Base-by-base conservation (phyloP, 495 filamentous ascomycete genomes). In the Halenospora varia region DNA sequence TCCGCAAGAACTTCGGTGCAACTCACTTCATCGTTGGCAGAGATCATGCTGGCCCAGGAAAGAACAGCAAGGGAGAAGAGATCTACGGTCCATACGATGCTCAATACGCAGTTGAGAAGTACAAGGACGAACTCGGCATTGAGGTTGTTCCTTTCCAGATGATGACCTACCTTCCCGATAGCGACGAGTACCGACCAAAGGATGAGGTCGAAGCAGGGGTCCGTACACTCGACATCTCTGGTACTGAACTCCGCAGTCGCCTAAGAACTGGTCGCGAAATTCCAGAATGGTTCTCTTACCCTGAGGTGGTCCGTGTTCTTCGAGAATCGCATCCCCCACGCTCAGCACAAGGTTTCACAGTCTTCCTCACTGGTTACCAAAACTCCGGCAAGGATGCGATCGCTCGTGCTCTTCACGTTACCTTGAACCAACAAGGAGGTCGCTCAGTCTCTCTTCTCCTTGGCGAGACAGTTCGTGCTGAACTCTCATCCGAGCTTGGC, bases 21-120 rank as follows among this genome's bases (percentile, higher is more conserved):
- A 97, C 95, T 13, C 94, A 98, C 82, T 98, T 98, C 83, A 98
- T 98, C 67, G 92, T 98, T 55, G 94, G 94, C 24, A 89, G 94
- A 74, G 94, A 98, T 71, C 94, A 98, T 71, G 94, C 94, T 64
- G 94, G 94, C 53, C 94, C 94, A 24, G 94, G 94, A 62, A 94
- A 90, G 78, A 97, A 97, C 83, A 90, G 86, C 77, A 87, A 91
- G 76, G 95, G 95, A 24, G 82, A 88, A 62, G 95, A 98, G 67
- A 96, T 97, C 79, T 98, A 98, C 71, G 95, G 95, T 41, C 91
- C 94, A 2, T 98, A 98, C 72, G 94, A 97, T 70, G 94, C 94
- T n/a, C 94, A 98, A 77, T 80, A 94, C 71, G 92, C 90, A 25
- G 92, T 98, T 50, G 92, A 96, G 82, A 95, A 96, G 75, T 97